phyloP scores from a whole-genome alignment of 306 rosid species.

The Glycyrrhiza uralensis region DNA sequence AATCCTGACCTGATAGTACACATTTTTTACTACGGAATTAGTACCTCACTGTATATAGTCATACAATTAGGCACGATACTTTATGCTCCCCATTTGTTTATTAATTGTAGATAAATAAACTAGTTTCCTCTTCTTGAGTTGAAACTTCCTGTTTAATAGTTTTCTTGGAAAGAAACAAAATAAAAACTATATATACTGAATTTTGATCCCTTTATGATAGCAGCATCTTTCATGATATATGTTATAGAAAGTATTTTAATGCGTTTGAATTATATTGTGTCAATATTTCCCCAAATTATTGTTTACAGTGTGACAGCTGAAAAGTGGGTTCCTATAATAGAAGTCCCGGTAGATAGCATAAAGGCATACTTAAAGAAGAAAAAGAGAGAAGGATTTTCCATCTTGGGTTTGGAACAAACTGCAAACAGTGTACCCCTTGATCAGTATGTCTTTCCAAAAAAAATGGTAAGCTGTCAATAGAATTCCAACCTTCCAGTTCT shows the following conservation, averaged over 20 bases:
- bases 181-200: neutral
- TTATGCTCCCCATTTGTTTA: neutral
- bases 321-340: constrained; percentile 92
- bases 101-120: neutral
- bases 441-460: constrained; percentile 65
- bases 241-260: constrained; percentile 1
- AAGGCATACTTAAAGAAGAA: constrained; percentile 76
- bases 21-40: neutral
- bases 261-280: neutral
- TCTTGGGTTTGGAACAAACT: constrained; percentile 96
- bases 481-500: neutral
- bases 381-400: constrained; percentile 86
- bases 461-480: constrained; percentile 50
- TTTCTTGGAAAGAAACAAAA: neutral
- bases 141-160: neutral
- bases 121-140: neutral
- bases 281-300: constrained; percentile 7
- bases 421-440: constrained; percentile 91
- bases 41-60: neutral
- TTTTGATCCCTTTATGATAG: neutral
- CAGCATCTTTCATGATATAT: neutral
- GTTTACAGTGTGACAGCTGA: constrained; percentile 91
- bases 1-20: neutral
- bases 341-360: constrained; percentile 84
- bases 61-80: neutral